Base-by-base conservation (phyloP, 2,329 filamentous ascomycete species). In the Alternaria novae-zelandiae region DNA sequence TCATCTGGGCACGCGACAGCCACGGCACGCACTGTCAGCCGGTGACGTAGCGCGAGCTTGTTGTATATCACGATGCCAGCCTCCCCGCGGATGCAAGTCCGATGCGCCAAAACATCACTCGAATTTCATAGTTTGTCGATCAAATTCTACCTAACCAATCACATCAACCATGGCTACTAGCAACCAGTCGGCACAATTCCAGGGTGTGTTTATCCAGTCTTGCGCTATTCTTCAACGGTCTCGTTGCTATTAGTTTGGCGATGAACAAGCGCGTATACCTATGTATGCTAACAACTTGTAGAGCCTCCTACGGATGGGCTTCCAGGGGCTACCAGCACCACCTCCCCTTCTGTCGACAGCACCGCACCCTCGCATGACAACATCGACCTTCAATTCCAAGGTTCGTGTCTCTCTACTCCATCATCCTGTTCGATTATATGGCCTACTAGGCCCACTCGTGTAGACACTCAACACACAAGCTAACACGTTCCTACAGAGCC, bases 1-100 rank as follows among this genome's bases (percentile, higher is more conserved):
- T 60, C 63, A 63, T 62, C 54, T 59, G 36, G 53, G 57, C 63
- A 46, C 57, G 63, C 56, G 57, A 63, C 54, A 63, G 63, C 63
- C 53, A 57, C 25, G 28, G 43, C 23, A 30, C 28, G 62, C 51
- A 23, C 56, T n/a, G 59, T 65, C 46, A 65, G 62, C 65, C 26
- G 28, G 58, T 67, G 65, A 67, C 65, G 65, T 67, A 63, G 62
- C 36, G 46, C 47, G 17, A 53, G 36, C 10, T 26, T 17, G 36
- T 25, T 60, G 32, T 63, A 63, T 63, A 63, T 63, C 11, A 57
- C 15, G 13, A 44, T 45, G 44, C 50, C 20, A 25, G 26, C 43
- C 25, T 36, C 20, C 25, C 28, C 41, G 41, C 41, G 25, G 46
- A 47, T 26, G 23, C 49, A 54, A 32, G 21, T 20, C n/a, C 20